Evolutionary conservation across 768 basidiomycete species (phyloP), one percentile per base, ranked within the genome.

Genomic region (Phylloporus rhodoxanthus): DNA sequence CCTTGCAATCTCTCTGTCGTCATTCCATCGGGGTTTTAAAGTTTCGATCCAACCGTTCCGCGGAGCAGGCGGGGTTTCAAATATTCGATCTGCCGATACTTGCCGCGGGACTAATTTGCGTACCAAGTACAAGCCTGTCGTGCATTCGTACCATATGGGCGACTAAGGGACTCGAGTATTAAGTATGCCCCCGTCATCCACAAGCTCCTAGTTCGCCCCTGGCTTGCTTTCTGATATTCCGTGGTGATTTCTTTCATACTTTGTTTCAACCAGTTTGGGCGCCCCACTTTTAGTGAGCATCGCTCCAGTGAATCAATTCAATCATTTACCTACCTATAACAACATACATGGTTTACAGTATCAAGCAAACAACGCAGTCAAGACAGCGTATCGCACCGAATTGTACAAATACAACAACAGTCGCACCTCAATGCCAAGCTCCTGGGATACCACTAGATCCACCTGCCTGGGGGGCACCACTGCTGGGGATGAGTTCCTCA

Each of bases 401-500:
- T 51, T 54, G 29, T 60, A 59, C 60, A 62, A 7, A 15, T 15
- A 61, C 5, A 28, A 47, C 34, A 6, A 39, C n/a, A 46, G 19
- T 25, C 39, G 11, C 25, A 42, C 26, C 23, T 63, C 47, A 76
- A 50, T 70, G 63, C 78, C 78, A 80, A 15, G 73, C 72, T 7
- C 75, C 78, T 38, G 75, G 75, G 45, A 73, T 62, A 29, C 67
- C 68, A 25, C 62, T 57, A 28, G 70, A 60, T 41, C 67, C 55
- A 32, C 67, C 60, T 39, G 70, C 72, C 2, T 67, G 71, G 29
- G 72, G 69, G 13, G 69, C 72, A 32, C 65, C 63, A 44, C 70
- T 62, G 51, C 65, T 65, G 4, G 78, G 70, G 39, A 85, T 65
- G 43, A 86, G 68, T 37, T 79, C 79, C 56, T 86, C 77, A 40